Percentiles rank a stretch among this genome's conserved stretches.
These are phyloP conservation scores for Taiwanofungus camphoratus DNA, from an alignment of 1,284 basidiomycete species.

Conservation along the genomic window DNA sequence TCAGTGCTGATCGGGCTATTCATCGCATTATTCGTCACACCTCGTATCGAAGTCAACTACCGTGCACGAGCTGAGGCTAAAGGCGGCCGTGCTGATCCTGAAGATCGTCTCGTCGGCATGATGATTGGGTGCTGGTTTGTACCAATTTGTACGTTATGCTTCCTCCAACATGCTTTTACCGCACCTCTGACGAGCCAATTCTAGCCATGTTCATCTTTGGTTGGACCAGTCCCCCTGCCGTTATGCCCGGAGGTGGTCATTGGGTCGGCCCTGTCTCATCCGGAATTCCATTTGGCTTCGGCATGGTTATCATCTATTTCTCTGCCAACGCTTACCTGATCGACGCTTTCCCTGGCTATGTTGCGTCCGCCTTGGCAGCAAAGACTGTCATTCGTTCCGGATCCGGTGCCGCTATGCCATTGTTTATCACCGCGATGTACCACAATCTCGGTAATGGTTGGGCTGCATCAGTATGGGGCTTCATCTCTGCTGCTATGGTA, in stretches of 20 bases:
- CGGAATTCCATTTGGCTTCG: constrained; percentile 44
- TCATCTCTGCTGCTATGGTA: constrained; percentile 36
- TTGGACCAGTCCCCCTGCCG: constrained; percentile 30
- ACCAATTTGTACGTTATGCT: constrained; percentile 7
- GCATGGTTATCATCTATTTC: constrained; percentile 28
- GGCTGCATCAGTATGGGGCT: constrained; percentile 38
- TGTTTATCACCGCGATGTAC: constrained; percentile 54
- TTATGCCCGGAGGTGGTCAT: constrained; percentile 28
- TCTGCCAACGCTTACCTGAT: constrained; percentile 47
- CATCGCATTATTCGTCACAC: constrained; percentile 43
- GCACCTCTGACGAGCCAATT: too few species aligned
- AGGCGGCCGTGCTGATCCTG: constrained; percentile 41
- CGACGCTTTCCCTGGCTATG: constrained; percentile 58
- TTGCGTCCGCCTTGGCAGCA: constrained; percentile 68
- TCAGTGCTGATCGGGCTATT: constrained; percentile 64
- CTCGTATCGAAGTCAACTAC: constrained; percentile 32
- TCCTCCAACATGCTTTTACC: neutral
- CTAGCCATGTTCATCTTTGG: constrained; percentile 39
- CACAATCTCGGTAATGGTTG: constrained; percentile 44
- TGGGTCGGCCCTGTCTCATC: constrained; percentile 43
- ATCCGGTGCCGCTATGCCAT: constrained; percentile 62
- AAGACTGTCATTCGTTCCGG: constrained; percentile 66
- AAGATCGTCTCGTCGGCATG: constrained; percentile 43
- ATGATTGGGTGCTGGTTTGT: constrained; percentile 48
- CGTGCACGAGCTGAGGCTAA: constrained; percentile 32